Base-by-base conservation (phyloP, 1,139 yeast species). In the Yamadazyma jaroonii region DNA sequence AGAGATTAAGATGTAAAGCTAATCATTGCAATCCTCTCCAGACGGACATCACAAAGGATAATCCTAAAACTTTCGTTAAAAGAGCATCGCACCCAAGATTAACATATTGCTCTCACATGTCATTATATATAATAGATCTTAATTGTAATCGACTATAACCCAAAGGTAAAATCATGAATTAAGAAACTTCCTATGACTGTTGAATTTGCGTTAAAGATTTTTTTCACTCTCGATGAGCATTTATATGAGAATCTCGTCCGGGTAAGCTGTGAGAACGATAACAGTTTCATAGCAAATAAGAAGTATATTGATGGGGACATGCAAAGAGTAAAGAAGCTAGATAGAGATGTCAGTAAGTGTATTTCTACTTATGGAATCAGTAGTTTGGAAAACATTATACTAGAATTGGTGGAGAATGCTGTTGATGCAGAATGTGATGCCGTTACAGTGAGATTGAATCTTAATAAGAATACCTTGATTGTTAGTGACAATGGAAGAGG, bases 61-160 rank as follows among this genome's bases (percentile, higher is more conserved):
- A 58, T 81, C 86, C 85, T 80, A 78, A 26, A 22, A 13, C 21
- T 31, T 25, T 23, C 26, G 20, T 14, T 24, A 25, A 33, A 76
- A 77, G 85, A 72, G 67, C 71, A 80, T 81, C 79, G 89, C 89
- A 82, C 89, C 89, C 89, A 79, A 82, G 89, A 82, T 72, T 79
- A 63, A 69, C 73, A 61, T 61, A 21, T 74, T 72, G 48, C 49
- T 81, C 86, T 81, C 38, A 34, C 41, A 38, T 13, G 35, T 25
- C 36, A 38, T 31, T 32, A 28, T 21, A 33, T 30, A 25, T 11
- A 9, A n/a, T 17, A 25, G 25, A 34, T 38, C 37, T 33, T 30
- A 30, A 32, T 31, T 34, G 34, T 34, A 17, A 38, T 34, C 21
- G 34, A 38, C 32, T 29, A 11, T 33, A 23, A 34, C 32, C 27